phyloP scores from a whole-genome alignment of 352 stramenopile genomes.

The Elongisporangium senticosum region DNA sequence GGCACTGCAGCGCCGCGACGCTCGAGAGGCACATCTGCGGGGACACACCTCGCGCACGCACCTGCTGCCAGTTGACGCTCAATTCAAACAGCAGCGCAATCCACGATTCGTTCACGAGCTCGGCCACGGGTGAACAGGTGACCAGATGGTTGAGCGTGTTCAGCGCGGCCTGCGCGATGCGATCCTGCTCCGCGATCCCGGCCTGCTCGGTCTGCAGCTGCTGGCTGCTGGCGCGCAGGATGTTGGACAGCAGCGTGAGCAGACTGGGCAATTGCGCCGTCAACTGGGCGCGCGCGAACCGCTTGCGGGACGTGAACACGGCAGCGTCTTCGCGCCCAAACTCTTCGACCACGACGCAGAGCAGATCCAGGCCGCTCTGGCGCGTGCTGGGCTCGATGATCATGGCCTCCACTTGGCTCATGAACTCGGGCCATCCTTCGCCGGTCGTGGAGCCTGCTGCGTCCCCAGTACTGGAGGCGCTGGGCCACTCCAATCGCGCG shows the following conservation, averaged over 20 bases:
- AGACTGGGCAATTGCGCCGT: conserved; percentile 39
- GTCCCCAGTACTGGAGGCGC: neutral
- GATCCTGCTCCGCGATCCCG: conserved; percentile 30
- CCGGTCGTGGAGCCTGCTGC: neutral
- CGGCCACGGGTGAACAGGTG: conserved; percentile 45
- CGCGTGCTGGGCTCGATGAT: conserved; percentile 34
- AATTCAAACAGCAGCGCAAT: conserved; percentile 60
- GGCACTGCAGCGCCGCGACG: conserved; percentile 44
- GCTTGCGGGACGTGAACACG: conserved; percentile 41
- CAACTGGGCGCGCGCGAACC: conserved; percentile 33
- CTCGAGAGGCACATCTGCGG: conserved; percentile 39
- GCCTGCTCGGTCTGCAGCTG: conserved; percentile 19
- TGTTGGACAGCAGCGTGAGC: conserved; percentile 36
- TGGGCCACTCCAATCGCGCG: conserved; percentile 47
- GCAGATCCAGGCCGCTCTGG: conserved; percentile 47
- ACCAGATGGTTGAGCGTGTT: conserved; percentile 48
- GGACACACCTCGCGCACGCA: conserved; percentile 14
- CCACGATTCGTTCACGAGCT: conserved; percentile 52
- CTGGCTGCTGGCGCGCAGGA: conserved; percentile 44
- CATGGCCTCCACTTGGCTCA: conserved; percentile 56
- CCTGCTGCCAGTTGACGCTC: conserved; percentile 29
- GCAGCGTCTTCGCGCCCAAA: conserved; percentile 67
- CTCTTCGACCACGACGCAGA: conserved; percentile 58
- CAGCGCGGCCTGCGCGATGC: conserved; percentile 41
- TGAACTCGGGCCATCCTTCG: conserved; percentile 48